These are phyloP conservation scores for Aureobasidium sp. DNA, from an alignment of 2,329 filamentous ascomycete genomes.

Conservation along the genomic window DNA sequence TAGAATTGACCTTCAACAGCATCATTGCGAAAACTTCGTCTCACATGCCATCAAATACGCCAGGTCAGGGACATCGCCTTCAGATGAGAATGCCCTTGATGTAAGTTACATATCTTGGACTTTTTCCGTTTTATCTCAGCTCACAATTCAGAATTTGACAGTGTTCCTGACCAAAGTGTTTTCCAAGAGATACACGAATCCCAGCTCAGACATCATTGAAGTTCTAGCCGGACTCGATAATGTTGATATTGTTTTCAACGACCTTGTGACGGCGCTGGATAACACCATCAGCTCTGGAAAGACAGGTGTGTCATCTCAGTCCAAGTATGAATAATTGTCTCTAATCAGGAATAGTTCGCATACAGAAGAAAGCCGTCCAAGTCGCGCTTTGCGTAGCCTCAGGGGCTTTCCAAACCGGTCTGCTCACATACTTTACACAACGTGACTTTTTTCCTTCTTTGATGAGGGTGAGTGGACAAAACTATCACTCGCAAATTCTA, in stretches of 20 bases:
- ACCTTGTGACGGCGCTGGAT: constrained; percentile 78
- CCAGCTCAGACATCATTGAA: constrained; percentile 88
- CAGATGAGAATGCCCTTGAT: constrained; percentile 74
- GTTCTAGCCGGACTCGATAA: constrained; percentile 82
- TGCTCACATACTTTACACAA: constrained; percentile 92
- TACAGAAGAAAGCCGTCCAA: constrained; percentile 71
- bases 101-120: no score
- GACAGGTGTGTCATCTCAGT: constrained; percentile 46
- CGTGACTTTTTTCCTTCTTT: constrained; percentile 87
- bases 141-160: constrained; percentile 65
- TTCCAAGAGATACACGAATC: constrained; percentile 85
- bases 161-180: constrained; percentile 76
- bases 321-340: background rate
- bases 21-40: constrained; percentile 71
- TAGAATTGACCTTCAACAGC: constrained; percentile 26
- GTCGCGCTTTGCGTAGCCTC: constrained; percentile 76
- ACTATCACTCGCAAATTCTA: background rate
- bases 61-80: constrained; percentile 49
- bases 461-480: constrained; percentile 64
- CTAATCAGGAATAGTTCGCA: constrained; percentile 46
- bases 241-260: constrained; percentile 77
- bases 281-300: constrained; percentile 69
- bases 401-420: constrained; percentile 89
- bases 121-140: no score
- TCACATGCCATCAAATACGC: constrained; percentile 60